Evolutionary conservation across 768 basidiomycete genomes (phyloP).

Genomic region (Pluteus cervinus): DNA sequence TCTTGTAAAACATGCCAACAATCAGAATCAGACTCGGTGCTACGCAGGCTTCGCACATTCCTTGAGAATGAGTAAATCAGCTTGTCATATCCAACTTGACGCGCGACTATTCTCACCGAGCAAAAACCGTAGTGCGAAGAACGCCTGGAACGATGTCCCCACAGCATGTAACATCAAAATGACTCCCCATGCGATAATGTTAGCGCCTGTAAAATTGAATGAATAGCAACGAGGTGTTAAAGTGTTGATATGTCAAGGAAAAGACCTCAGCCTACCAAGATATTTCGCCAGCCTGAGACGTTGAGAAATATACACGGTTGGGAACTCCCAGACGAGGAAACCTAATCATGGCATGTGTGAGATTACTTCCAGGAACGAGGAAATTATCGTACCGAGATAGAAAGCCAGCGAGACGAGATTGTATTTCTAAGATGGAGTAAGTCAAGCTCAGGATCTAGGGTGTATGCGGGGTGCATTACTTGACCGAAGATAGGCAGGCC

Average conservation of each 20-base stretch:
- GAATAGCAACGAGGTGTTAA: no score
- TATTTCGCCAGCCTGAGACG: constrained; percentile 55
- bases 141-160: constrained; percentile 49
- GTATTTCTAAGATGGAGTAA: constrained; percentile 40
- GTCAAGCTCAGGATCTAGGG: background rate
- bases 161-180: constrained; percentile 56
- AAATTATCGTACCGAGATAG: constrained; percentile 40
- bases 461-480: constrained; percentile 24
- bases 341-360: constrained; percentile 24
- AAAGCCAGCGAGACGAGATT: constrained; percentile 61
- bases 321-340: constrained; percentile 57
- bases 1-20: constrained; percentile 65
- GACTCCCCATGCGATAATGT: constrained; percentile 55
- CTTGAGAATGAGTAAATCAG: no score
- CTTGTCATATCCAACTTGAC: no score
- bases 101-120: constrained; percentile 38
- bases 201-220: constrained; percentile 30
- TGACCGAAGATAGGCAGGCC: constrained; percentile 58
- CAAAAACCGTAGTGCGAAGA: constrained; percentile 57
- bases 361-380: background rate
- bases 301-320: constrained; percentile 60
- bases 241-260: background rate
- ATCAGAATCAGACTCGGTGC: constrained; percentile 57
- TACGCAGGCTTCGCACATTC: constrained; percentile 65
- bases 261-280: constrained; percentile 32